Base-by-base conservation (phyloP, 2,329 filamentous ascomycete species). In the Drechslera avenae region DNA sequence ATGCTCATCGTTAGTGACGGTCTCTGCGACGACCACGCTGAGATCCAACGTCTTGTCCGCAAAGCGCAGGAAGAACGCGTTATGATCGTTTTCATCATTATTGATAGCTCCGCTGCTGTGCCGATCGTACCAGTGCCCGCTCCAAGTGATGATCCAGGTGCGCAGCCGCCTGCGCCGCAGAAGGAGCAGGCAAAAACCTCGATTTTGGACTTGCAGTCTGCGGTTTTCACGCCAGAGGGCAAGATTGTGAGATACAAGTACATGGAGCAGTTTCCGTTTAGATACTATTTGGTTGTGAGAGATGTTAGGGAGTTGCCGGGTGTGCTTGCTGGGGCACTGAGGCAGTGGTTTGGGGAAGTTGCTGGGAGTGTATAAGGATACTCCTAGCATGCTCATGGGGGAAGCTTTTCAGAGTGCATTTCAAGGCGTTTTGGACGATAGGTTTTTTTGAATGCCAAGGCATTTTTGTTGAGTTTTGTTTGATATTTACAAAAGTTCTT, bases 21-120 rank as follows among this genome's bases (percentile, higher is more conserved):
- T 7, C 85, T 97, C 18, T 97, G 92, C 60, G 91, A 95, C 44
- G 88, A 92, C 39, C 93, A 97, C 72, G 90, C 91, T 14, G 81
- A 84, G 4, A 92, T 99, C 61, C 83, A 89, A 13, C 81, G 90
- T 4, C 81, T 97, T 17, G 85, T 99, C 9, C 83, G 94, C 8
- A 88, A 93, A 74, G 93, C 94, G 1, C 86, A 91, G 67, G 92
- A 97, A 73, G 90, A 97, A 75, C 83, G 91, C 13, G 95, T 99
- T 69, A 97, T 99, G 90, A 86, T 97, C 57, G 93, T 99, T 5
- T 99, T 99, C 73, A 90, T 99, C 64, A 89, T 99, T 66, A 91
- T 99, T 68, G 94, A 99, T 77, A 80, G 84, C 36, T 69, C 64
- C 1, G 60, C 70, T 3, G 39, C 47, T 7, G 34, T 51, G 3